A percentile compares a stretch with the other conserved stretches of the same genome.
phyloP scores from a whole-genome alignment of 1,284 basidiomycete species.

The Crepidotus sp. region DNA sequence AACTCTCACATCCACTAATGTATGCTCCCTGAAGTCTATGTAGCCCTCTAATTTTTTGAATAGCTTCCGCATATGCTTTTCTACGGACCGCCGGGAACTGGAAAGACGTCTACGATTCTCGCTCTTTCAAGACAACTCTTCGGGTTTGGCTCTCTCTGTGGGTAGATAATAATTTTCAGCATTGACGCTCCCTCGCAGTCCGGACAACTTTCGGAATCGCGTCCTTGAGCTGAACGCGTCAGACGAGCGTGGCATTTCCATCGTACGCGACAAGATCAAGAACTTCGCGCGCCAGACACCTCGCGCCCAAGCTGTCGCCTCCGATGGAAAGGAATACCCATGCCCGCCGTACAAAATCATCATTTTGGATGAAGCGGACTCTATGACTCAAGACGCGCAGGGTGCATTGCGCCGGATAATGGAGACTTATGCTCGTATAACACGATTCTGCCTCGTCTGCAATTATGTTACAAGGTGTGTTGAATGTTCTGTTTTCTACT shows the following conservation, averaged over 20 bases:
- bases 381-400: constrained; percentile 99
- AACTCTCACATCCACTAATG: constrained; percentile 88
- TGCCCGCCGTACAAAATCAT: constrained; percentile 99
- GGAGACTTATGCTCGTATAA: constrained; percentile 96
- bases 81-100: constrained; percentile 98
- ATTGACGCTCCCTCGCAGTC: constrained; percentile 40
- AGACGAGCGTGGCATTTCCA: constrained; percentile 94
- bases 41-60: constrained; percentile 12
- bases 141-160: constrained; percentile 49
- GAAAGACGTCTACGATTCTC: constrained; percentile 97
- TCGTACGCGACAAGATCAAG: constrained; percentile 98
- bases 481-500: background rate
- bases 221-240: constrained; percentile 99
- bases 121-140: constrained; percentile 92
- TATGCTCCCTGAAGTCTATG: constrained; percentile 28
- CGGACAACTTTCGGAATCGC: constrained; percentile 88
- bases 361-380: constrained; percentile 98
- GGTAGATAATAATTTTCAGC: background rate
- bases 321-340: constrained; percentile 82
- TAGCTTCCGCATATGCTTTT: constrained; percentile 99
- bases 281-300: constrained; percentile 95
- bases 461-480: constrained; percentile 94
- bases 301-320: constrained; percentile 62
- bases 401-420: constrained; percentile 94
- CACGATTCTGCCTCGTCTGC: constrained; percentile 96